Evolutionary conservation across 148 eudicot genomes (phyloP).

Genomic region (Arbutus unedo): DNA sequence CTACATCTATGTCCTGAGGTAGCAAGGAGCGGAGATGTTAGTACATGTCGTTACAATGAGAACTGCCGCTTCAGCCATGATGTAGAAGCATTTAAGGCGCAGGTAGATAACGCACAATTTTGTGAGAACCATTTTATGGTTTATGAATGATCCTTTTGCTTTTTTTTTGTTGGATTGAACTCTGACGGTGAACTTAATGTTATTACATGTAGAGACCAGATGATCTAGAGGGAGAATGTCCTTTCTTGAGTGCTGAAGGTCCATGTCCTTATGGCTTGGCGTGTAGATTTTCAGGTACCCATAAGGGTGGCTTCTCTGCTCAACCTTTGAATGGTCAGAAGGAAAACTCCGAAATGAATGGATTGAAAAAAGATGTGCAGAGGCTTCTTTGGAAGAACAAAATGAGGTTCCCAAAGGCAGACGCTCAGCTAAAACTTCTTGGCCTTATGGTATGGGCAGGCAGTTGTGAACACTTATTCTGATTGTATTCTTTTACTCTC

Average conservation of each 20-base stretch:
- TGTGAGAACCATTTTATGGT: background rate
- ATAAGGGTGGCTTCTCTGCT: slow-evolving; percentile 37
- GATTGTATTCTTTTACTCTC: background rate
- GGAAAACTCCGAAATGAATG: slow-evolving; percentile 55
- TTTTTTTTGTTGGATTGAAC: background rate
- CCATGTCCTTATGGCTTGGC: slow-evolving; percentile 82
- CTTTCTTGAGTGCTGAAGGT: slow-evolving; percentile 49
- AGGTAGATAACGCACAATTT: slow-evolving; percentile 34
- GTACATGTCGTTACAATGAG: slow-evolving; percentile 58
- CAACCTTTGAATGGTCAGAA: slow-evolving; percentile 31
- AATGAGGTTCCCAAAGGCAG: slow-evolving; percentile 77
- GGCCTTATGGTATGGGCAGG: slow-evolving; percentile 58
- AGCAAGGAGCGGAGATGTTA: slow-evolving; percentile 61
- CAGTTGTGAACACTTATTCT: background rate
- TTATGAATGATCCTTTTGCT: background rate
- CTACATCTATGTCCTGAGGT: slow-evolving; percentile 66
- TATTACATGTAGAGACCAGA: slow-evolving; percentile 59
- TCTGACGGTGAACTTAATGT: slow-evolving; percentile 10
- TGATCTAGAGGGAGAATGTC: slow-evolving; percentile 83
- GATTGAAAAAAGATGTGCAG: slow-evolving; percentile 81
- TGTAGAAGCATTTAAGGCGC: slow-evolving; percentile 69
- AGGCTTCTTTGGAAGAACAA: slow-evolving; percentile 94
- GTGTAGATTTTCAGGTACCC: slow-evolving; percentile 76
- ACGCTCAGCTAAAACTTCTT: slow-evolving; percentile 70
- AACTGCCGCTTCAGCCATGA: slow-evolving; percentile 93